A percentile compares a stretch with the other conserved stretches of the same genome.
phyloP scores from a whole-genome alignment of 1,284 basidiomycete genomes.

The Boletus calvinii region DNA sequence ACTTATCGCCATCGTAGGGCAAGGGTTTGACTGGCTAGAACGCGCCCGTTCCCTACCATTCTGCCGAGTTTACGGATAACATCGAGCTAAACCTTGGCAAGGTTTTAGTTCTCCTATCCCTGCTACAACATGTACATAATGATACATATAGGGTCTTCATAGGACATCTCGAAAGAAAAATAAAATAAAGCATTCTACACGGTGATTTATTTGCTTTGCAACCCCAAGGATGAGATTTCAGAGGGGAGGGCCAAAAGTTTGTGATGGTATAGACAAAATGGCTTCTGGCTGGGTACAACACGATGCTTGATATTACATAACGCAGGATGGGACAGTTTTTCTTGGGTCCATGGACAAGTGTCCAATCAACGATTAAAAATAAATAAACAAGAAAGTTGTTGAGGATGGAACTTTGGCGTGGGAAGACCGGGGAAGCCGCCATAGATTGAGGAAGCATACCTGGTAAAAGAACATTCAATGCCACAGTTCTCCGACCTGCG shows the following conservation, averaged over 20 bases:
- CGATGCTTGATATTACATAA: conserved; percentile 30
- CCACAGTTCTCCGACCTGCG: conserved; percentile 64
- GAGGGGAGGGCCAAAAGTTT: conserved; percentile 9
- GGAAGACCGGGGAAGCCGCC: neutral
- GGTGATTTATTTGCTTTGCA: conserved; percentile 17
- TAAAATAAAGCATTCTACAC: conserved; percentile 20
- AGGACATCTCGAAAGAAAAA: conserved; percentile 24
- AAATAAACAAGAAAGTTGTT: conserved; percentile 26
- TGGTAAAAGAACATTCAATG: conserved; percentile 36
- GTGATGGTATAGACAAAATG: conserved; percentile 29
- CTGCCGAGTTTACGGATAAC: neutral
- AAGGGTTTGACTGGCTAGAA: neutral
- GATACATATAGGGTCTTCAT: conserved; percentile 25
- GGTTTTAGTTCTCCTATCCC: neutral
- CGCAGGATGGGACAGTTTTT: conserved; percentile 19
- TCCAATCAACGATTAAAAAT: conserved; percentile 27
- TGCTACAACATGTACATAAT: conserved; percentile 10
- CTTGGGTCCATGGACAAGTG: conserved; percentile 21
- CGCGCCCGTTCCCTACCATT: neutral
- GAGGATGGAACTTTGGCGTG: conserved; percentile 5
- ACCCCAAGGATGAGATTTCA: conserved; percentile 7
- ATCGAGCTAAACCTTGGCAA: neutral
- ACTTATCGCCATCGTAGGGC: neutral
- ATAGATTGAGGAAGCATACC: neutral
- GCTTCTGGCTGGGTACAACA: conserved; percentile 28